Percentiles rank a stretch among this genome's conserved stretches.
Evolutionary conservation across 352 stramenopile genomes (phyloP).

Genomic region (Peronospora belbahrii): DNA sequence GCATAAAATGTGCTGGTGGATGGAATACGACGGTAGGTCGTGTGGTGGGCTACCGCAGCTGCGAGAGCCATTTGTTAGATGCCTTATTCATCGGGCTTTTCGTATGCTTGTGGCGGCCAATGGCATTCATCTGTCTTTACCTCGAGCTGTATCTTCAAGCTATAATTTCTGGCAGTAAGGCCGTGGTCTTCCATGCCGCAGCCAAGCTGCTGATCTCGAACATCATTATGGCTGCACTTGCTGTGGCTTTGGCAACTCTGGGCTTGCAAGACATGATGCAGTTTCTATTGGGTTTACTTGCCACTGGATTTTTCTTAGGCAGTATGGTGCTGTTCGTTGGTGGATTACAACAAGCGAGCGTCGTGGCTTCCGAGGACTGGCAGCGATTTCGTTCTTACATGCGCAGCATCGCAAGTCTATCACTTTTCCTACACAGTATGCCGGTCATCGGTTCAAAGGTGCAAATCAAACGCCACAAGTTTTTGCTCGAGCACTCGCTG

Average conservation of each 20-base stretch:
- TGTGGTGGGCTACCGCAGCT: conserved; percentile 63
- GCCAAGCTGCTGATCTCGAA: conserved; percentile 63
- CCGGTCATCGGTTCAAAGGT: conserved; percentile 56
- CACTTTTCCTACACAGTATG: conserved; percentile 69
- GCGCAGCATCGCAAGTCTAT: conserved; percentile 75
- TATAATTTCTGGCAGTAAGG: conserved; percentile 60
- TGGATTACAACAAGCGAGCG: conserved; percentile 47
- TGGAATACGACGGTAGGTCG: conserved; percentile 71
- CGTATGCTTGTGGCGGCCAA: conserved; percentile 71
- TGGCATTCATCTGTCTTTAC: conserved; percentile 76
- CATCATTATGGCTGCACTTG: conserved; percentile 40
- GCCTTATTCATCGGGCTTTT: conserved; percentile 65
- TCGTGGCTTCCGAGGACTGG: conserved; percentile 57
- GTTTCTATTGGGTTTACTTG: conserved; percentile 44
- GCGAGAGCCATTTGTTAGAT: conserved; percentile 64
- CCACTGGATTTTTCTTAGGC: conserved; percentile 43
- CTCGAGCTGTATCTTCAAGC: conserved; percentile 69
- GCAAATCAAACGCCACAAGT: conserved; percentile 75
- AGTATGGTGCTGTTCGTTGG: conserved; percentile 55
- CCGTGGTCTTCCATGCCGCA: conserved; percentile 54
- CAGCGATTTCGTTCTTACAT: conserved; percentile 64
- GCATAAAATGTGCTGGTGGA: conserved; percentile 37
- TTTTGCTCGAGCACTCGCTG: conserved; percentile 68
- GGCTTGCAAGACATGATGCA: conserved; percentile 51
- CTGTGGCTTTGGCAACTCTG: conserved; percentile 42